Percentiles rank a stretch among this genome's conserved stretches.
Evolutionary conservation across 495 filamentous ascomycete species (phyloP).

Genomic region (Daldinia vernicosa): DNA sequence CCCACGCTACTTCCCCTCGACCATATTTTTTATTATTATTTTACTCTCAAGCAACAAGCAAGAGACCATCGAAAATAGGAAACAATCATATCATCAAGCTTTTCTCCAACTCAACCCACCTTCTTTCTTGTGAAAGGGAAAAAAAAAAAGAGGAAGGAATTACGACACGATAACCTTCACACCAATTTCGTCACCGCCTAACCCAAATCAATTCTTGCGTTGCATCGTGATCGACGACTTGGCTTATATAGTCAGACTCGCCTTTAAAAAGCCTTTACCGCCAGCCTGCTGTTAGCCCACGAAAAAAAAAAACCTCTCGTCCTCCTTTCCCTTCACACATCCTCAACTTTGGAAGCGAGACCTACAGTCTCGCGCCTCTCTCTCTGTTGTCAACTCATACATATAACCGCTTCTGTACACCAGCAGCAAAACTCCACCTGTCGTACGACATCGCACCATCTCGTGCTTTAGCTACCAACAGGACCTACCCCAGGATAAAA

Average conservation of each 20-base stretch:
- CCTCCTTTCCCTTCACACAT: constrained; percentile 2
- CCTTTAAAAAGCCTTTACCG: constrained; percentile 1
- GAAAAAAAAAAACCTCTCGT: constrained; percentile 20
- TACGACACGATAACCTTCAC: constrained; percentile 19
- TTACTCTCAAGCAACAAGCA: constrained; percentile 1
- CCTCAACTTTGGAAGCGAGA: neutral
- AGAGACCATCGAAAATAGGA: constrained; percentile 4
- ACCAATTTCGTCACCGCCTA: constrained; percentile 36
- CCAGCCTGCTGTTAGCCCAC: neutral
- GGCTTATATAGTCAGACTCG: neutral
- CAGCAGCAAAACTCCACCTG: constrained; percentile 8
- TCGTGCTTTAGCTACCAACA: constrained; percentile 23
- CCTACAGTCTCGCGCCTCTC: neutral
- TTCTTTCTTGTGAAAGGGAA: neutral
- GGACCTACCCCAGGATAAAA: neutral
- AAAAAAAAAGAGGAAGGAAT: constrained; percentile 16
- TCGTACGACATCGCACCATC: constrained; percentile 41
- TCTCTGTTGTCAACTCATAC: neutral
- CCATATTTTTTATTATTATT: neutral
- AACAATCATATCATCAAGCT: constrained; percentile 10
- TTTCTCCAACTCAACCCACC: constrained; percentile 20
- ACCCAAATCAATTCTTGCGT: neutral
- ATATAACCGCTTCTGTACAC: constrained; percentile 4
- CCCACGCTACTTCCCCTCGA: constrained; percentile 3
- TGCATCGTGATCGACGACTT: constrained; percentile 1